phyloP scores from a whole-genome alignment of 768 basidiomycete species.

The Trichaptum fuscoviolaceum region DNA sequence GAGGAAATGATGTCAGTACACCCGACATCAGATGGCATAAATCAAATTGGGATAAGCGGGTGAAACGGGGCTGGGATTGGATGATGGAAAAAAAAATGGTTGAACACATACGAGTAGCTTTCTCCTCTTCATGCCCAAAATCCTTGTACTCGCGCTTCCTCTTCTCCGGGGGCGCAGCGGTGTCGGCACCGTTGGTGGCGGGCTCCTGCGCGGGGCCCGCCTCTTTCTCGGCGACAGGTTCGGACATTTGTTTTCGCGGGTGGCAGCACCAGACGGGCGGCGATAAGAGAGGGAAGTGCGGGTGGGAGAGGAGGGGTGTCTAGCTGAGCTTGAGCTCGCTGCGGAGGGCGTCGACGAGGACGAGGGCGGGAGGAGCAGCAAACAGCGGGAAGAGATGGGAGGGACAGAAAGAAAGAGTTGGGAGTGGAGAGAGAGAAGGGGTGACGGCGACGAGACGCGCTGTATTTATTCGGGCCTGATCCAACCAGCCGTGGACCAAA shows the following conservation, averaged over 20 bases:
- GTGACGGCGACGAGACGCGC: background rate
- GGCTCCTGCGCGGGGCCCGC: conserved; percentile 43
- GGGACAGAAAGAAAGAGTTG: conserved; percentile 1
- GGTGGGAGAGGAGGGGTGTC: background rate
- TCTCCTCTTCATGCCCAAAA: conserved; percentile 67
- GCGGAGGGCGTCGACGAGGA: conserved; percentile 1
- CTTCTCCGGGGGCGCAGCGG: conserved; percentile 27
- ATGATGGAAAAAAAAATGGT: background rate
- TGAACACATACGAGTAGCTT: conserved; percentile 55
- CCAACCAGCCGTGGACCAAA: background rate
- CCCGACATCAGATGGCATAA: conserved; percentile 12
- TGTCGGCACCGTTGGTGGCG: conserved; percentile 6
- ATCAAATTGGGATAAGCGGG: conserved; percentile 2
- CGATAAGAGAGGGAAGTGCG: background rate
- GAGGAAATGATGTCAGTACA: conserved; percentile 10
- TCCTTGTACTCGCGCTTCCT: conserved; percentile 87
- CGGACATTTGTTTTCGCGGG: conserved; percentile 23
- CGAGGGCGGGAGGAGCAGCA: background rate
- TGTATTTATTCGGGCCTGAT: background rate
- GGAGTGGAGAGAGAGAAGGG: background rate
- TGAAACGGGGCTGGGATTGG: background rate
- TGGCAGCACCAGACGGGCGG: background rate
- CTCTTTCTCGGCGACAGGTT: conserved; percentile 57
- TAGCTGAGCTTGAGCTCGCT: background rate
- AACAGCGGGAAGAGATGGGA: background rate